phyloP scores from a whole-genome alignment of 2,329 filamentous ascomycete genomes.

The Cordyceps farinosa region DNA sequence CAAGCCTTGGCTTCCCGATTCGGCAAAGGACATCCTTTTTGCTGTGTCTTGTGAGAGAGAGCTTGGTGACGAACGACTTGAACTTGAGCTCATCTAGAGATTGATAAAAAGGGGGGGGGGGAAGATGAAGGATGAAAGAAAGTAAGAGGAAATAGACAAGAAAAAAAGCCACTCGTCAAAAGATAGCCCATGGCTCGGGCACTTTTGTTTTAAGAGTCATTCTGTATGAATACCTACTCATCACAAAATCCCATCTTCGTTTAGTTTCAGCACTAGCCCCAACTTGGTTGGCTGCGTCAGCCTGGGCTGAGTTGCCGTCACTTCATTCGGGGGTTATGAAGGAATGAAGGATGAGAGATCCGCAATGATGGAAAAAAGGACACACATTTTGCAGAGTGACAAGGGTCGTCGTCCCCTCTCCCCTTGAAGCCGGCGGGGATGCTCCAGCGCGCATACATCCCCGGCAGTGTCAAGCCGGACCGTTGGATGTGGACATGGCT shows the following conservation, averaged over 20 bases:
- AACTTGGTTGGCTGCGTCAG: neutral
- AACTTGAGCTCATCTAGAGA: no score
- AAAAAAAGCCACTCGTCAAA: neutral
- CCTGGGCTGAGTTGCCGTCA: neutral
- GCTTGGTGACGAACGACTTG: neutral
- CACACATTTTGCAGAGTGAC: neutral
- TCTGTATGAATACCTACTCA: no score
- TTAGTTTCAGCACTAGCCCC: neutral
- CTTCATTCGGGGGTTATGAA: neutral
- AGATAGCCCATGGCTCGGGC: no score
- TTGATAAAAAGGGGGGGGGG: no score
- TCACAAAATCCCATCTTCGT: neutral
- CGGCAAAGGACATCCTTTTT: conserved; percentile 2
- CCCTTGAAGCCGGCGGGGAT: neutral
- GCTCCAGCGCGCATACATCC: neutral
- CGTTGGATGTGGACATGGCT: neutral
- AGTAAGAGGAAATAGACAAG: neutral
- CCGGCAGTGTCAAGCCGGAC: neutral
- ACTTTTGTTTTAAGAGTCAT: no score
- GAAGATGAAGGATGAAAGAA: no score
- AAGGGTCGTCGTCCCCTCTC: neutral
- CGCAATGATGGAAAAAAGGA: neutral
- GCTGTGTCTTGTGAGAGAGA: neutral
- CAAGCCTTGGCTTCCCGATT: conserved; percentile 7
- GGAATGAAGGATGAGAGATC: neutral